A percentile compares a stretch with the other conserved stretches of the same genome.
Evolutionary conservation across 2,329 filamentous ascomycete genomes (phyloP).

Genomic region (Verticillium longisporum): DNA sequence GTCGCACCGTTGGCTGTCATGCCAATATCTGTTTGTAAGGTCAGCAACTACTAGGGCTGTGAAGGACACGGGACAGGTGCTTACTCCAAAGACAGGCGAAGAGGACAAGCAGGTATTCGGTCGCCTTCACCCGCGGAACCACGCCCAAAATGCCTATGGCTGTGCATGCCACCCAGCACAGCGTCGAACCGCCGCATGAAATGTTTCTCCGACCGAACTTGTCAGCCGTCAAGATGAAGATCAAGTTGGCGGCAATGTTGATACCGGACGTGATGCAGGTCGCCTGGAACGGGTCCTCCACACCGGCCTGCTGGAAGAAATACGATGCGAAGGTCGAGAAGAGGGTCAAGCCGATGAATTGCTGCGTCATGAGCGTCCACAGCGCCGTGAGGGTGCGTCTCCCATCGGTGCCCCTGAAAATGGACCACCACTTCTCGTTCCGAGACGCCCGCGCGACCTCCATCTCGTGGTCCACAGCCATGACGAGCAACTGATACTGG

Average conservation of each 20-base stretch:
- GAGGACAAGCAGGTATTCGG: constrained; percentile 12
- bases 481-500: constrained; percentile 16
- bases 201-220: constrained; percentile 11
- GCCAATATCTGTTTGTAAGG: constrained; percentile 12
- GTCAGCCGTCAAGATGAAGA: constrained; percentile 13
- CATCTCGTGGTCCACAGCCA: constrained; percentile 17
- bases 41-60: neutral
- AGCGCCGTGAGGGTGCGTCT: constrained; percentile 20
- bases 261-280: constrained; percentile 15
- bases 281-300: constrained; percentile 16
- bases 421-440: constrained; percentile 18
- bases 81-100: constrained; percentile 17
- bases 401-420: constrained; percentile 22
- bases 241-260: constrained; percentile 11
- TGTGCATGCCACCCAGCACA: constrained; percentile 10
- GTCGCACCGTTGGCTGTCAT: constrained; percentile 18
- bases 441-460: constrained; percentile 5
- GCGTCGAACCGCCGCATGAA: constrained; percentile 10
- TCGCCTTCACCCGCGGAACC: constrained; percentile 8
- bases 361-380: constrained; percentile 17
- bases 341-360: constrained; percentile 15
- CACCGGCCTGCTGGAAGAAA: constrained; percentile 26
- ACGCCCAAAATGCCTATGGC: constrained; percentile 14
- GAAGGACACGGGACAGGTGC: neutral
- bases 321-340: constrained; percentile 17